Evolutionary conservation across 129 eudicot genomes (phyloP).

Genomic region (Ambrosia trifida): DNA sequence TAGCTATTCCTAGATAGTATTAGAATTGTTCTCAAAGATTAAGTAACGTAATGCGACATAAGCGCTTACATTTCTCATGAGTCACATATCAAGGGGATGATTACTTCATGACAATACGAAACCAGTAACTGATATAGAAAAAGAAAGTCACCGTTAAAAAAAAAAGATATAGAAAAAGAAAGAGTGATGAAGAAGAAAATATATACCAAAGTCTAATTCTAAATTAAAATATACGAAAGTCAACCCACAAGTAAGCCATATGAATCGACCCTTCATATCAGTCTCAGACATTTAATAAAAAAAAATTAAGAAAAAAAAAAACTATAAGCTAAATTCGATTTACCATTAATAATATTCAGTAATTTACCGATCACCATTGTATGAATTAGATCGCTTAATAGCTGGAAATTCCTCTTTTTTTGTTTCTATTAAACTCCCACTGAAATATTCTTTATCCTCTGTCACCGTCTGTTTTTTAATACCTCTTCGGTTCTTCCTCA

Average conservation of each 20-base stretch:
- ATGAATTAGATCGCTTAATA: slow-evolving; percentile 79
- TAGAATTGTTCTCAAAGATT: no score
- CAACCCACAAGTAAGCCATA: not conserved
- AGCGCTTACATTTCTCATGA: no score
- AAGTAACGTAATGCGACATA: no score
- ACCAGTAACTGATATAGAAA: no score
- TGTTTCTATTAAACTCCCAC: slow-evolving; percentile 95
- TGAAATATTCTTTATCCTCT: slow-evolving; percentile 89
- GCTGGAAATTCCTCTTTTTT: slow-evolving; percentile 57
- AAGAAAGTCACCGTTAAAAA: no score
- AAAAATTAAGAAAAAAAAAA: not conserved
- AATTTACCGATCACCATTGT: slow-evolving; percentile 67
- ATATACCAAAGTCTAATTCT: not conserved
- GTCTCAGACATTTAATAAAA: not conserved
- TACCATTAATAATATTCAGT: not conserved
- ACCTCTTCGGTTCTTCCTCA: slow-evolving; percentile 34
- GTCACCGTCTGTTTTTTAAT: slow-evolving; percentile 38
- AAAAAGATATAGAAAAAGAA: no score
- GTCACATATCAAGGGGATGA: no score
- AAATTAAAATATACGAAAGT: not conserved
- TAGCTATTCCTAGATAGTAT: no score
- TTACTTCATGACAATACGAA: no score
- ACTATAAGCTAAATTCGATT: not conserved
- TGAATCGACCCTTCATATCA: not conserved
- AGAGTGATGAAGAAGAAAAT: not conserved